Evolutionary conservation across 768 basidiomycete species (phyloP).

Genomic region (Pleurotus giganteus): DNA sequence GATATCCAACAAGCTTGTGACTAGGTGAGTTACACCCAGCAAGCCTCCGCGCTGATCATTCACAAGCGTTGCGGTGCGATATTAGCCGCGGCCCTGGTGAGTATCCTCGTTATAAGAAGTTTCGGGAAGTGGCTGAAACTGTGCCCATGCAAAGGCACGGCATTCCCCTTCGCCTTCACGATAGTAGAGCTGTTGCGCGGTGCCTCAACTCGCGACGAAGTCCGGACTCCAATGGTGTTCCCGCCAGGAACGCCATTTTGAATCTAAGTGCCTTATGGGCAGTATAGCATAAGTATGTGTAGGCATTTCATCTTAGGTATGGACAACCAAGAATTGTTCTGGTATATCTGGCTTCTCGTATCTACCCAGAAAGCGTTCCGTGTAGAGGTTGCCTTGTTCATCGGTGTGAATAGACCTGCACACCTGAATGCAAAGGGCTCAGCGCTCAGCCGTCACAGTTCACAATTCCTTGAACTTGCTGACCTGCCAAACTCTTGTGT

Average conservation of each 20-base stretch:
- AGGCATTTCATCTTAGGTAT: constrained; percentile 33
- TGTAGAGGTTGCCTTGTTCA: constrained; percentile 36
- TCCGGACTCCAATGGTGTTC: constrained; percentile 71
- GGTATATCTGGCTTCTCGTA: constrained; percentile 70
- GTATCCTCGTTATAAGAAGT: too few relatives aligned
- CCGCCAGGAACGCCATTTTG: constrained; percentile 49
- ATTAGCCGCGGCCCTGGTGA: constrained; percentile 70
- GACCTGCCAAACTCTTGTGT: constrained; percentile 72
- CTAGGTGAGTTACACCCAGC: constrained; percentile 51
- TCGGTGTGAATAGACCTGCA: constrained; percentile 33
- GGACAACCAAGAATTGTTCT: constrained; percentile 69
- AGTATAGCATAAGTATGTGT: too few relatives aligned
- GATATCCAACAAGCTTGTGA: constrained; percentile 67
- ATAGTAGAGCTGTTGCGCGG: constrained; percentile 73
- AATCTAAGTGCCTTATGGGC: too few relatives aligned
- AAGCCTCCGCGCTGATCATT: not conserved
- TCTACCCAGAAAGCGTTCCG: constrained; percentile 38
- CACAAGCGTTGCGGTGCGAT: not conserved
- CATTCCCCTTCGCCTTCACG: constrained; percentile 77
- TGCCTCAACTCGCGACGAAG: constrained; percentile 54
- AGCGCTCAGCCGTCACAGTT: not conserved
- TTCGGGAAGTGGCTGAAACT: too few relatives aligned
- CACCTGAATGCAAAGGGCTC: constrained; percentile 35
- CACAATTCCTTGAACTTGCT: constrained; percentile 13
- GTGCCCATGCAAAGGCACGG: constrained; percentile 48